Evolutionary conservation across 78 protist species (phyloP).

Genomic region (Bodo saltans): DNA sequence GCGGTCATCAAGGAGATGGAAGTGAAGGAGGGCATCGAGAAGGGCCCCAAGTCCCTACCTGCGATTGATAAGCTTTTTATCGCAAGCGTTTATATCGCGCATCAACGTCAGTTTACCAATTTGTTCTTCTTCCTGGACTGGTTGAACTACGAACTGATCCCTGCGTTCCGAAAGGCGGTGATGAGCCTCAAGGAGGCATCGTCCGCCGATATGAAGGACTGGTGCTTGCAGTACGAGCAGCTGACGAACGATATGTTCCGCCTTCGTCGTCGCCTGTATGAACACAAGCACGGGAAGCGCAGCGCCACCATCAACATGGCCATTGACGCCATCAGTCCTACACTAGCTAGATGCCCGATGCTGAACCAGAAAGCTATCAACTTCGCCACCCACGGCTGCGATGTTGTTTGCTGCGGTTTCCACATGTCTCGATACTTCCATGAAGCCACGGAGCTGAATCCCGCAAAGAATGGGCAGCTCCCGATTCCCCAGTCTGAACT

Average conservation of each 20-base stretch:
- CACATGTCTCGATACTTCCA: background rate
- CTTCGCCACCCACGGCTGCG: background rate
- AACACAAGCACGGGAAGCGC: background rate
- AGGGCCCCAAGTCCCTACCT: background rate
- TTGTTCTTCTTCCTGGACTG: background rate
- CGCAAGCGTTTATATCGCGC: background rate
- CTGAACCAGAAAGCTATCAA: background rate
- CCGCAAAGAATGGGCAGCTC: background rate
- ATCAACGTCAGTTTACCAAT: background rate
- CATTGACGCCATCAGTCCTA: background rate
- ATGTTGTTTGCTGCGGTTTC: background rate
- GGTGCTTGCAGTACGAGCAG: background rate
- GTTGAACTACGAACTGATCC: background rate
- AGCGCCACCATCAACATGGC: background rate
- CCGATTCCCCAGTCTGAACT: background rate
- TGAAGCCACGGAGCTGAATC: background rate
- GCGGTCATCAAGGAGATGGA: background rate
- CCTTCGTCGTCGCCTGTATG: background rate
- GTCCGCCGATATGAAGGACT: background rate
- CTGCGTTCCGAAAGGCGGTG: background rate
- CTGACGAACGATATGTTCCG: background rate
- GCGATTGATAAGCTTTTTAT: background rate
- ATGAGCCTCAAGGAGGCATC: background rate
- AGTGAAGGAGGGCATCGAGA: background rate
- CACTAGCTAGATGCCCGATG: background rate